Base-by-base conservation (phyloP, 2,329 filamentous ascomycete genomes). In the Rutstroemia sp. region DNA sequence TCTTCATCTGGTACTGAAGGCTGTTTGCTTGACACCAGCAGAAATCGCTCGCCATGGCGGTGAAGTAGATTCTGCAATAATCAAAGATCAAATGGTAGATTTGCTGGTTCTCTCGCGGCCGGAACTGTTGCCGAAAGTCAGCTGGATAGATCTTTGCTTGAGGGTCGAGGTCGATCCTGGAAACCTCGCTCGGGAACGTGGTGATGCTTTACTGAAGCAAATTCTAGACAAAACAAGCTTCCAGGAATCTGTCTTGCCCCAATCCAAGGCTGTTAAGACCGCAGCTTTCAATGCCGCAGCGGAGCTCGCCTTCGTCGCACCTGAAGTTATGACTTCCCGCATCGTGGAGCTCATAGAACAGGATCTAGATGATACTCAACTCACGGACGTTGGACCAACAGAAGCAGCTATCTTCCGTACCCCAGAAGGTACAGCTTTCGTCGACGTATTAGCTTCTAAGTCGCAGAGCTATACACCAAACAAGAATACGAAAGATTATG, bases 401-500 rank as follows among this genome's bases (percentile, higher is more conserved):
- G 94, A 99, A 71, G 90, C 91, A 27, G 92, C 91, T 16, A 97
- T 99, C 57, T 94, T 92, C 71, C 85, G 90, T 46, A 96, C 92
- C 0, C 87, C 91, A 1, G 90, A 95, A 69, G 92, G 91, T 1
- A 92, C 87, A 1, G 81, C 86, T 14, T 97, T 95, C 65, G 79
- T 99, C 19, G 94, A 99, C 71, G 89, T 97, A 0, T 78, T 99
- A 5, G 89, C 87, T 37, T 92, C 89, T 68, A 95, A 95, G 69
- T 76, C 84, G 1, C 82, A 83, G 57, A 82, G 82, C 59, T 75
- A 78, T 39, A 74, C 87, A 2, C 84, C 90, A 3, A 87, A 91
- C 72, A 97, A 96, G 73, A 96, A 90, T 66, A 86, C 83, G 49
- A 96, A 95, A 70, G 94, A 97, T 69, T 96, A 96, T 65, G 90